Evolutionary conservation across 129 eudicot species (phyloP), one percentile per base, ranked within the genome.

Genomic region (Pseudognaphalium luteoalbum): DNA sequence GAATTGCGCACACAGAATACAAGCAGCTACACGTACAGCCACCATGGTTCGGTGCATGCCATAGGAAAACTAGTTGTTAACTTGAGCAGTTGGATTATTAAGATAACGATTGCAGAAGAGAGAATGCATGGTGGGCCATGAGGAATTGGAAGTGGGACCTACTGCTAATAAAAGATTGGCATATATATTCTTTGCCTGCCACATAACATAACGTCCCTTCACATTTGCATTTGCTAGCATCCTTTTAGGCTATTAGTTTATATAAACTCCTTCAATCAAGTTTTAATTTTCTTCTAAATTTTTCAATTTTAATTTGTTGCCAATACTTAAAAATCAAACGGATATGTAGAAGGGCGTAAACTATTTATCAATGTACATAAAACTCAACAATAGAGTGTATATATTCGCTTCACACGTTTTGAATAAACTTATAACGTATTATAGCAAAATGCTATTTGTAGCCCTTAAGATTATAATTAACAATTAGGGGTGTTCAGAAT

Each of bases 151-250:
- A 66, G 20, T 54, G 59, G 58, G 30, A 54, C 58, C 34, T 60
- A 51, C 64, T 41, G 29, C 37, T 52, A 76, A 39, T 66, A 66
- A 51, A 25, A 76, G 72, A 67, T 60, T 41, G 61, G 59, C 25
- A 70, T 70, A 61, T n/a, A 73, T 73, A 56, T 73, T 66, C 70
- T 73, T 80, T 80, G 83, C 83, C 83, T 66, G 79, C 79, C 75
- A 80, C 62, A 60, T 10, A 56, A 73, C 52, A 60, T 10, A 56
- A 73, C 52, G 83, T 73, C 78, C 51, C 62, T 66, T 80, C 83
- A 70, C 34, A 32, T 32, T 32, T 32, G 28, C 61, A 22, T 37
- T 72, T 66, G 68, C 68, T 39, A 39, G 44, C 52, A 39, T 80
- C 35, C 12, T 63, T 30, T 25, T 25, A 25, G n/a, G n/a, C n/a